These are phyloP conservation scores for Pyrenophora graminea DNA, from an alignment of 2,329 filamentous ascomycete genomes.

Conservation along the genomic window DNA sequence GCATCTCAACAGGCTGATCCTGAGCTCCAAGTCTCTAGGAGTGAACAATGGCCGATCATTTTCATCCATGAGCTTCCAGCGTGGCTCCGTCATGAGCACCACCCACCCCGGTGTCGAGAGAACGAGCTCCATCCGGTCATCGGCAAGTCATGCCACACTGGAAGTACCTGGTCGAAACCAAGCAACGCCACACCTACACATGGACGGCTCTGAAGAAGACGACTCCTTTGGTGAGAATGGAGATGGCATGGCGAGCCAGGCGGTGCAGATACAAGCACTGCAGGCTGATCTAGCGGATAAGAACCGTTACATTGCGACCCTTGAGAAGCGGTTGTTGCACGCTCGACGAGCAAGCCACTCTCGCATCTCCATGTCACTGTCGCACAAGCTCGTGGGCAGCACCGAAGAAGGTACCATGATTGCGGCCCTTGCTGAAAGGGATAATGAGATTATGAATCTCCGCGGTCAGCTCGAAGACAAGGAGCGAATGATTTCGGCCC, in stretches of 20 bases:
- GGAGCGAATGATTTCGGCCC: constrained; percentile 86
- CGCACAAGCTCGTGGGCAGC: constrained; percentile 62
- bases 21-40: constrained; percentile 93
- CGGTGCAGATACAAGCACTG: constrained; percentile 86
- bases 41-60: constrained; percentile 67
- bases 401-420: constrained; percentile 79
- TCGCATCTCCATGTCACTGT: constrained; percentile 76
- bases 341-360: constrained; percentile 89
- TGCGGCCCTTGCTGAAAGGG: constrained; percentile 79
- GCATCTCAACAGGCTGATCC: constrained; percentile 90
- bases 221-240: constrained; percentile 76
- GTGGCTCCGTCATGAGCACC: constrained; percentile 48
- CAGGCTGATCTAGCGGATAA: constrained; percentile 96
- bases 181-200: constrained; percentile 28
- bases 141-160: constrained; percentile 47
- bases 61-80: constrained; percentile 48
- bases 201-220: constrained; percentile 46
- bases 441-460: constrained; percentile 90
- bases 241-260: constrained; percentile 79
- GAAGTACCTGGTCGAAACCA: constrained; percentile 44
- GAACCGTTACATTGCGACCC: constrained; percentile 90
- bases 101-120: constrained; percentile 36
- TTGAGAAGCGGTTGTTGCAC: constrained; percentile 90
- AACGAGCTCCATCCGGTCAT: constrained; percentile 56
- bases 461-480: constrained; percentile 89